These are phyloP conservation scores for Camelina hispida DNA, from an alignment of 345 rosid genomes.

Conservation along the genomic window DNA sequence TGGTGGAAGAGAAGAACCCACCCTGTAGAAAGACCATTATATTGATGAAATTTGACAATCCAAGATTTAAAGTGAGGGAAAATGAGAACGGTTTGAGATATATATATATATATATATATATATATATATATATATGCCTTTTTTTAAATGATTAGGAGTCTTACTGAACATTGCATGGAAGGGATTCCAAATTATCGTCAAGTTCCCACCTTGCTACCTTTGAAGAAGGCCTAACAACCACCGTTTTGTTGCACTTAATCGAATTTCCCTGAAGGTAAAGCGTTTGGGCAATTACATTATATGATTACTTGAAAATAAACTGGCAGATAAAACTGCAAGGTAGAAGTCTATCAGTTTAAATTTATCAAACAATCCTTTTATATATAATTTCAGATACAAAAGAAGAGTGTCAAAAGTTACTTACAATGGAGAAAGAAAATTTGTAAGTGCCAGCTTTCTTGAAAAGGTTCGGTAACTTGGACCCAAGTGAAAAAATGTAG, in stretches of 20 bases:
- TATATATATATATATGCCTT: conserved; percentile 6
- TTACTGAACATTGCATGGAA: conserved; percentile 44
- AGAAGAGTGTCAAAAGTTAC: conserved; percentile 29
- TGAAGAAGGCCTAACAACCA: conserved; percentile 52
- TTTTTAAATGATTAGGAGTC: not conserved
- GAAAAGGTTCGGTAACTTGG: conserved; percentile 49
- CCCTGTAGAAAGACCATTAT: conserved; percentile 47
- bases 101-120: not conserved
- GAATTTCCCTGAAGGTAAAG: conserved; percentile 48
- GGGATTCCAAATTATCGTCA: conserved; percentile 30
- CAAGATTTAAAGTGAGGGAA: conserved; percentile 9
- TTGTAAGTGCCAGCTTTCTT: conserved; percentile 56
- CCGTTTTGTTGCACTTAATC: conserved; percentile 45
- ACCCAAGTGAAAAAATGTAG: conserved; percentile 58
- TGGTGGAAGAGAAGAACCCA: conserved; percentile 57
- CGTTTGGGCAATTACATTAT: conserved; percentile 12
- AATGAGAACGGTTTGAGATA: conserved; percentile 11
- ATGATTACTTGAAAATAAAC: not conserved
- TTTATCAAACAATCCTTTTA: not conserved
- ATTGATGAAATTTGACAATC: conserved; percentile 15
- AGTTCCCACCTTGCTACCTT: conserved; percentile 57
- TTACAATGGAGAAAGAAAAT: conserved; percentile 61
- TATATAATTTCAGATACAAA: conserved; percentile 5
- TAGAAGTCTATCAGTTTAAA: not conserved
- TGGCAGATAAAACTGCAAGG: not conserved